phyloP scores from a whole-genome alignment of 305 asterid genomes.

The Fraxinus greggii region DNA sequence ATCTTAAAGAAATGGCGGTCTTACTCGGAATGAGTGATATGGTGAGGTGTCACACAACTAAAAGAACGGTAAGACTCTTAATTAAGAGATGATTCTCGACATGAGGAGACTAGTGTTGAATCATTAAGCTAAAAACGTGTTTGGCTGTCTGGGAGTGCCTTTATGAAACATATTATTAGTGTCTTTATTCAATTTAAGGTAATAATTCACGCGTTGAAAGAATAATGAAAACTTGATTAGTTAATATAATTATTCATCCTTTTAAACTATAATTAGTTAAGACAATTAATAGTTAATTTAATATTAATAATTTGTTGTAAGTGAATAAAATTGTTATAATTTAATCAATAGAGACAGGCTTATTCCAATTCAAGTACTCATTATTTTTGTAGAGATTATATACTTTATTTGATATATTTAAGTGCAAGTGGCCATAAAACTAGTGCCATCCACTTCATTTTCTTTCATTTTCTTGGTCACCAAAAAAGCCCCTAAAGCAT shows the following conservation, averaged over 20 bases:
- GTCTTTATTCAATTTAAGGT: background rate
- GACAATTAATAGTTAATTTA: background rate
- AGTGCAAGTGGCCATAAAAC: constrained; percentile 27
- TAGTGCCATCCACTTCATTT: constrained; percentile 30
- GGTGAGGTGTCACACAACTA: background rate
- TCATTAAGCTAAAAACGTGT: background rate
- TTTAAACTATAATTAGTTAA: background rate
- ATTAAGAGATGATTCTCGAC: background rate
- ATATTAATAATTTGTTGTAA: no score
- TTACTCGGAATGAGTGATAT: background rate
- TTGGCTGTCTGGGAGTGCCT: background rate
- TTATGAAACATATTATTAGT: background rate
- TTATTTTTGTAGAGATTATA: no score
- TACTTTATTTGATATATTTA: background rate
- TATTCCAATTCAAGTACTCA: background rate
- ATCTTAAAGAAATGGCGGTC: no score
- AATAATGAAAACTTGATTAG: background rate
- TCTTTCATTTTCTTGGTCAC: background rate
- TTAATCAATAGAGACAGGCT: background rate
- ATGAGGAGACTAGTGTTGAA: background rate
- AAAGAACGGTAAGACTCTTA: background rate
- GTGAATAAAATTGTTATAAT: no score
- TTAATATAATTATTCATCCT: background rate
- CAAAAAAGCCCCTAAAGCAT: constrained; percentile 25
- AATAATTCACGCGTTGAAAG: background rate